Conservation (phyloP, 768 basidiomycete genomes). For the Gloeopeniophorella convolvens region DNA sequence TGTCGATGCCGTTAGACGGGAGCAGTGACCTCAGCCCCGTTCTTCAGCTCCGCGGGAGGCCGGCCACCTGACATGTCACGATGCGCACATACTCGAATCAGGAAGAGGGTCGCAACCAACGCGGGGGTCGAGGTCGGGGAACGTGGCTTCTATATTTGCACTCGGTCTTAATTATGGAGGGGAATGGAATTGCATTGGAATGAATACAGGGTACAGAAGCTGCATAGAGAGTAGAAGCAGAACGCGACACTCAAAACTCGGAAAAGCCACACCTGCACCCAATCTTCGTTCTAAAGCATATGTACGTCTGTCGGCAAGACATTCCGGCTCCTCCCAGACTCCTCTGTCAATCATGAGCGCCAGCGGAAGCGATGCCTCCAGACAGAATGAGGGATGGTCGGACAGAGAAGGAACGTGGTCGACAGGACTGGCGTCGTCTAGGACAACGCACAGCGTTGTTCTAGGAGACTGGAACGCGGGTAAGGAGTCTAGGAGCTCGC, state of each 20-base stretch:
- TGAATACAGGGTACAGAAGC: no score
- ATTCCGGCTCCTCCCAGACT: conserved; percentile 33
- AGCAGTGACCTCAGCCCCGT: no score
- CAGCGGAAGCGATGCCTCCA: conserved; percentile 69
- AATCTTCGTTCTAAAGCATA: neutral
- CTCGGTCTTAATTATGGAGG: no score
- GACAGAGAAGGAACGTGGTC: conserved; percentile 29
- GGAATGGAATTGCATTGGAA: no score
- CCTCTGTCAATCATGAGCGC: conserved; percentile 54
- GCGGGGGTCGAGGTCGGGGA: no score
- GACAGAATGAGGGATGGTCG: conserved; percentile 40
- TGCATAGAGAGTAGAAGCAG: neutral
- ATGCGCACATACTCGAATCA: no score
- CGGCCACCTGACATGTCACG: no score
- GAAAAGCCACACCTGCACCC: neutral
- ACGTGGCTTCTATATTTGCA: no score
- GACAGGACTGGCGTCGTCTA: conserved; percentile 5
- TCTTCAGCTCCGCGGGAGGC: no score
- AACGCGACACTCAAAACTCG: neutral
- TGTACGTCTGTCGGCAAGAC: conserved; percentile 32
- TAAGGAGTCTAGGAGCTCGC: conserved; percentile 73
- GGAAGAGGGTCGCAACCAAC: no score
- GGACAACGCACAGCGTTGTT: conserved; percentile 38
- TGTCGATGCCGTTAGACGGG: no score
- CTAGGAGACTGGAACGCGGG: conserved; percentile 94